Evolutionary conservation across 805 yeast genomes (phyloP).

Genomic region (Scheffersomyces lignosus): DNA sequence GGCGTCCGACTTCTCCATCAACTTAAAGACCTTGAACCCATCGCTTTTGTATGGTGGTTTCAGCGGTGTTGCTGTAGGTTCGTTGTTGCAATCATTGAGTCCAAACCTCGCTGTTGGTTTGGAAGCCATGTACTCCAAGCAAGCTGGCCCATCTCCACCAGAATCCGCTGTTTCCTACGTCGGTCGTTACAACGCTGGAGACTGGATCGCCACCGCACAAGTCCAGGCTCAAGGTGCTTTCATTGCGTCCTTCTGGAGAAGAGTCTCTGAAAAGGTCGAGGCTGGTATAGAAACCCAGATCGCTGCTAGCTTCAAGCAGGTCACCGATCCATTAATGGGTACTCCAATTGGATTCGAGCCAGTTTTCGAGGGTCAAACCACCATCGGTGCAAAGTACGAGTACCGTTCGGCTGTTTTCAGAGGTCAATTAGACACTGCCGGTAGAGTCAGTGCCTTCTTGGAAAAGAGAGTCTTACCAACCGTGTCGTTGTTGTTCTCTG

Average conservation of each 20-base stretch:
- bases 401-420: constrained; percentile 95
- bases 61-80: constrained; percentile 90
- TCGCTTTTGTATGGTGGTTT: constrained; percentile 70
- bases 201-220: constrained; percentile 94
- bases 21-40: constrained; percentile 91
- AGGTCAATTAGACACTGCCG: constrained; percentile 88
- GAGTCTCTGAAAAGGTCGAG: constrained; percentile 88
- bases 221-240: constrained; percentile 90
- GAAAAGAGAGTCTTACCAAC: constrained; percentile 95
- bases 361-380: constrained; percentile 85
- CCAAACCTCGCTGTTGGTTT: constrained; percentile 83
- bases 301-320: constrained; percentile 73
- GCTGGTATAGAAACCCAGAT: constrained; percentile 89
- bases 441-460: constrained; percentile 86
- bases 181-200: constrained; percentile 83
- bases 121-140: constrained; percentile 86
- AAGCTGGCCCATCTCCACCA: constrained; percentile 66
- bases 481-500: constrained; percentile 81
- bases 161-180: constrained; percentile 89
- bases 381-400: constrained; percentile 96
- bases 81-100: constrained; percentile 85
- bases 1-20: constrained; percentile 83
- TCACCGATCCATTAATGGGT: constrained; percentile 73
- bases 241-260: constrained; percentile 90
- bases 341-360: constrained; percentile 82